Evolutionary conservation across 2,329 filamentous ascomycete species (phyloP).

Genomic region (Dryadomyces quercivorus): DNA sequence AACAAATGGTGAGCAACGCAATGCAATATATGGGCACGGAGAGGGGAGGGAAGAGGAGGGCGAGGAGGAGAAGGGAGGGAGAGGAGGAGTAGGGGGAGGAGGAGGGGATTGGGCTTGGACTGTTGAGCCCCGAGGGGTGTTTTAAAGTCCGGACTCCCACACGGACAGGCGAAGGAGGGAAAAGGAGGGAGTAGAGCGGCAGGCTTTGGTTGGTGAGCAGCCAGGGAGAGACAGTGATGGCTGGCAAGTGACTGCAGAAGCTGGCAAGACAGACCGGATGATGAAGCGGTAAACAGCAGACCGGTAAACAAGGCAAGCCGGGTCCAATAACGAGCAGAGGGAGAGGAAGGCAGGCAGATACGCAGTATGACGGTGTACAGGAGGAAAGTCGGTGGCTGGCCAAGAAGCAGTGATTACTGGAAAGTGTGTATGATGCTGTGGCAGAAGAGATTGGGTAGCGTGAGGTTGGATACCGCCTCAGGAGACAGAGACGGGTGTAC

Average conservation of each 20-base stretch:
- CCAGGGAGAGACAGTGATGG: background rate
- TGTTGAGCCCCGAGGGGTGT: background rate
- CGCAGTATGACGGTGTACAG: conserved; percentile 12
- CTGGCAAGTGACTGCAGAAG: background rate
- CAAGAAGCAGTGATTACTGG: background rate
- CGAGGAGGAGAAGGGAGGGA: background rate
- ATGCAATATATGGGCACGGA: too few relatives aligned
- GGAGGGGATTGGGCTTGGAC: background rate
- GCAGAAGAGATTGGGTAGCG: background rate
- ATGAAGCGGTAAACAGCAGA: conserved; percentile 2
- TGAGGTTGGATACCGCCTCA: background rate
- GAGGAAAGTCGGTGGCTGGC: background rate
- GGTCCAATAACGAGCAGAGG: conserved; percentile 4
- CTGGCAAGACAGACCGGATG: background rate
- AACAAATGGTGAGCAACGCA: too few relatives aligned
- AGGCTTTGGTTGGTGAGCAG: background rate
- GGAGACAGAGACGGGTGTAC: too few relatives aligned
- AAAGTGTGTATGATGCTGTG: background rate
- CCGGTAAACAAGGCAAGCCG: conserved; percentile 5
- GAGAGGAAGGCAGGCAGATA: conserved; percentile 2
- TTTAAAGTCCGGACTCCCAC: background rate
- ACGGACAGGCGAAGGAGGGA: background rate
- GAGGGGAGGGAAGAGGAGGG: background rate
- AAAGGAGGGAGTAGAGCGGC: background rate
- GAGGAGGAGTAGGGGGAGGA: background rate